Evolutionary conservation across 2,329 filamentous ascomycete genomes (phyloP), one percentile per base, ranked within the genome.

Genomic region (Emmonsiellopsis sp.): DNA sequence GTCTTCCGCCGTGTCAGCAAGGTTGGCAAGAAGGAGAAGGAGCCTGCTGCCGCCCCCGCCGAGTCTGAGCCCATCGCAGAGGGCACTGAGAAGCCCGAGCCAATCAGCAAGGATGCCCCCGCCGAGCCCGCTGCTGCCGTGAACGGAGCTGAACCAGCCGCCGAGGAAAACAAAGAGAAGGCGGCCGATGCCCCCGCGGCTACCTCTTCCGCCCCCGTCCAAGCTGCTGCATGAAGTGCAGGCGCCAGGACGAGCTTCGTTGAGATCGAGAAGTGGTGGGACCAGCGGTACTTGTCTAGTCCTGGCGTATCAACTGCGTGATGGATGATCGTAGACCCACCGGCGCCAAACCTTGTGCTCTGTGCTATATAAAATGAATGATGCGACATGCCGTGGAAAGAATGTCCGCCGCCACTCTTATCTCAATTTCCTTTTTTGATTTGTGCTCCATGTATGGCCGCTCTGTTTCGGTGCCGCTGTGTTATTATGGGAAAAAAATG

Each of bases 1-100:
- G 67, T 76, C 43, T 76, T 76, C 67, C 73, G 74, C 61, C 74
- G 72, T 65, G 68, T 72, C 59, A 76, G 73, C 68, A 73, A 73
- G 66, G 72, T 72, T 48, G 69, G 72, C 55, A 75, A 75, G 60
- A 69, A 71, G 62, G 67, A 73, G 38, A 62, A 63, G 31, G 63
- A 70, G 53, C 59, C 67, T 38, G 61, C 64, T 41, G 55, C 67
- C 54, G 62, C 63, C 26, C 52, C 57, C 35, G 52, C 60, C 31
- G 65, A 66, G 47, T 38, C 55, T 34, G 56, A 59, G 51, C 54
- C 67, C 44, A 59, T 58, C 50, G 52, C 57, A 34, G 59, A 60
- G 53, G 55, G 42, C 46, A 65, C 68, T 56, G 59, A 63, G 55
- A 68, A 70, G 63, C 53, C 63, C 6, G 63, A 55, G 51, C 54